These are phyloP conservation scores for Globisporangium acanthophoron DNA, from an alignment of 352 stramenopile genomes.

Conservation along the genomic window DNA sequence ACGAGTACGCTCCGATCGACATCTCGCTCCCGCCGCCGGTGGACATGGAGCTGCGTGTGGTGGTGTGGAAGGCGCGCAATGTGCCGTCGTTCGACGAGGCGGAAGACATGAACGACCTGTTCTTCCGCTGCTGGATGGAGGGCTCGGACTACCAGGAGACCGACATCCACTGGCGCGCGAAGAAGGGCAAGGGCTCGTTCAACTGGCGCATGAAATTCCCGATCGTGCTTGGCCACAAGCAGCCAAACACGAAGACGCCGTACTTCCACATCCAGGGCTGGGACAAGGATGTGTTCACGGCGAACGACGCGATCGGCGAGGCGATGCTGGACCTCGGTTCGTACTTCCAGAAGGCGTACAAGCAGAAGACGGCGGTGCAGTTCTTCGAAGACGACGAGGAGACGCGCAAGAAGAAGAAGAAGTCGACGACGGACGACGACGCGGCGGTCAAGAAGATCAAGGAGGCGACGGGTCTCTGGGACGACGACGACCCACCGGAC, in stretches of 20 bases:
- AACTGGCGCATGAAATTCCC: slow-evolving; percentile 95
- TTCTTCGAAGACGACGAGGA: slow-evolving; percentile 82
- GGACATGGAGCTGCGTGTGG: slow-evolving; percentile 89
- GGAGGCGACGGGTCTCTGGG: slow-evolving; percentile 80
- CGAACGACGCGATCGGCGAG: slow-evolving; percentile 90
- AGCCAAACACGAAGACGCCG: slow-evolving; percentile 86
- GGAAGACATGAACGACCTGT: slow-evolving; percentile 92
- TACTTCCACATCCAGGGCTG: slow-evolving; percentile 93
- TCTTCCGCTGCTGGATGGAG: slow-evolving; percentile 89
- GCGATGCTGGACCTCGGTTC: slow-evolving; percentile 69
- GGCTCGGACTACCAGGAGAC: slow-evolving; percentile 78
- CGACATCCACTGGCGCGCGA: slow-evolving; percentile 93
- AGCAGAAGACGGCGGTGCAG: slow-evolving; percentile 66
- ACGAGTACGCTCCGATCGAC: slow-evolving; percentile 78
- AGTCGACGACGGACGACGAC: slow-evolving; percentile 66
- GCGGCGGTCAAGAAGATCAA: slow-evolving; percentile 79
- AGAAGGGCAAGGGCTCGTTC: slow-evolving; percentile 91
- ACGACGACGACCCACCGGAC: slow-evolving; percentile 75
- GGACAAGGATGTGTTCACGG: slow-evolving; percentile 92
- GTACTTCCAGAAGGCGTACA: slow-evolving; percentile 78
- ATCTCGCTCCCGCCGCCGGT: slow-evolving; percentile 78
- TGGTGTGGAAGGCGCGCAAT: slow-evolving; percentile 91
- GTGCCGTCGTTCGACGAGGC: slow-evolving; percentile 80
- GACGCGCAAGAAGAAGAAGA: slow-evolving; percentile 72
- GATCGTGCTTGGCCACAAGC: slow-evolving; percentile 81